Base-by-base conservation (phyloP, 495 filamentous ascomycete species). In the Aspergillus taichungensis region DNA sequence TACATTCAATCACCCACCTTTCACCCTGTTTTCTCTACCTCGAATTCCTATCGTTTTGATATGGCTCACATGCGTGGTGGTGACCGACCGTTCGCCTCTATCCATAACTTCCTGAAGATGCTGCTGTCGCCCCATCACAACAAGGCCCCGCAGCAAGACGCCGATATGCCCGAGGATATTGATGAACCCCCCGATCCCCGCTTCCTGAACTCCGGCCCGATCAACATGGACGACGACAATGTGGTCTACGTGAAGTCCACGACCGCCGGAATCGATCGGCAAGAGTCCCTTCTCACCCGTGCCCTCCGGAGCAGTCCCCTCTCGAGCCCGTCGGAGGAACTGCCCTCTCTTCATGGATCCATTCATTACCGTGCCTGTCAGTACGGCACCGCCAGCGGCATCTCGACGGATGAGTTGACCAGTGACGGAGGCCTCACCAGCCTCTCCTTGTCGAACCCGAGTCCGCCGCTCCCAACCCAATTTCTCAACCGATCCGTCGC, bases 351-450 rank as follows among this genome's bases (percentile, higher is more conserved):
- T 53, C 67, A 61, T 53, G 68, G 66, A 33, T 55, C 59, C 18
- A 42, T 27, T 40, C 69, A 67, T 46, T 69, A 75, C 67, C 76
- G 73, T 40, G 77, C 81, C 42, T 90, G 89, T 42, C 82, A 83
- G 37, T 82, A 81, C 55, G 88, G 84, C 66, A 89, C 82, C 54
- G 66, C 76, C 49, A 94, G 87, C 66, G 72, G 79, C 43, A 69
- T 85, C 38, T 95, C 90, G 10, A 89, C 86, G 3, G 82, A 81
- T 18, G 90, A 95, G 49, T 70, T 95, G 42, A 95, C 88, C 27
- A 95, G 88, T 63, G 92, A 95, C 57, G 92, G 84, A 33, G 91
- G 87, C 37, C 65, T 88, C 34, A 95, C 89, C n/a, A 94, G 88
- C 52, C 88, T 92, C 35, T 80, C 88, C n/a, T 71, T 88, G 14